phyloP scores from a whole-genome alignment of 2,329 filamentous ascomycete species.

The Periconia sp. region DNA sequence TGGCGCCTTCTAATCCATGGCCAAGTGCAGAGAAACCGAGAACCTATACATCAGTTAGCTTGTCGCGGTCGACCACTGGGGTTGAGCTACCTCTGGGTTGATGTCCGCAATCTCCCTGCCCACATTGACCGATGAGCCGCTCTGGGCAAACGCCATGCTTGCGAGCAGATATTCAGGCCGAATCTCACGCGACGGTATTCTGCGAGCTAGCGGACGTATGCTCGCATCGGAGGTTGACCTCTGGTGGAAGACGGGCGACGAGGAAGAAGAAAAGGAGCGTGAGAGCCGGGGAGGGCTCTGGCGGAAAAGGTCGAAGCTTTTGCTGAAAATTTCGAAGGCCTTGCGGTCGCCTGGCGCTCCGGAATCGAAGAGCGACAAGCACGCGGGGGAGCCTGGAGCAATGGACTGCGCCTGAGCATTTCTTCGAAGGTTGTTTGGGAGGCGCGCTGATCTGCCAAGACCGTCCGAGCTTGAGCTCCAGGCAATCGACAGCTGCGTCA shows the following conservation, averaged over 20 bases:
- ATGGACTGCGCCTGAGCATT: conserved; percentile 5
- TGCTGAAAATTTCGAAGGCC: conserved; percentile 24
- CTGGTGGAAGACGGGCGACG: too few species aligned
- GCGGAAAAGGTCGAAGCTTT: conserved; percentile 31
- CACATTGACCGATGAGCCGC: conserved; percentile 53
- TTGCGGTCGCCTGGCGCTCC: conserved; percentile 25
- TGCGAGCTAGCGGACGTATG: conserved; percentile 24
- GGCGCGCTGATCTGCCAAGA: background rate
- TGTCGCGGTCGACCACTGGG: background rate
- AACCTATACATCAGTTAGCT: conserved; percentile 52
- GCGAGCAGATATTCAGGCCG: conserved; percentile 32
- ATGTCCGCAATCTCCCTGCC: conserved; percentile 78
- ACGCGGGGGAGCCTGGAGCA: conserved; percentile 16
- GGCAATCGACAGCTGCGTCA: conserved; percentile 32
- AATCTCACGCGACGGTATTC: conserved; percentile 33
- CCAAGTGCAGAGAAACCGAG: conserved; percentile 75
- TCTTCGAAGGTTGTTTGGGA: conserved; percentile 10
- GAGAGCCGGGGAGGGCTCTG: conserved; percentile 28
- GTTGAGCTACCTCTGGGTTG: conserved; percentile 72
- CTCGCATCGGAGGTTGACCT: conserved; percentile 35
- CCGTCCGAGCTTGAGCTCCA: conserved; percentile 26
- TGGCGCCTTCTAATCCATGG: conserved; percentile 70
- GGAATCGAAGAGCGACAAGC: conserved; percentile 25
- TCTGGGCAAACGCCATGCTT: conserved; percentile 71
- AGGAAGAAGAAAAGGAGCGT: conserved; percentile 26